phyloP scores from a whole-genome alignment of 495 filamentous ascomycete genomes.

The Neurospora sublineolata region DNA sequence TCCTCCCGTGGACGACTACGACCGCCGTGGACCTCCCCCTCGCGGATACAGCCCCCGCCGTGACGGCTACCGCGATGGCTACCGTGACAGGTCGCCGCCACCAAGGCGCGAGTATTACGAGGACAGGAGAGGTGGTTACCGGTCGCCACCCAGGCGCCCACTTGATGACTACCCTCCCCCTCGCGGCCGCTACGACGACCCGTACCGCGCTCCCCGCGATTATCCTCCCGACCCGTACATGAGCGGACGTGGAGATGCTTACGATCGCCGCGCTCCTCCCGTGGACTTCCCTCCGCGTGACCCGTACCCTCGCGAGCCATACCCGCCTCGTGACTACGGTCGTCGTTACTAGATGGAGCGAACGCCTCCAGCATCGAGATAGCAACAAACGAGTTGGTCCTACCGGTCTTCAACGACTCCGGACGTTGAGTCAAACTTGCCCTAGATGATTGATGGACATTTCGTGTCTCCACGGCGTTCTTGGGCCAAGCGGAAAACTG shows the following conservation, averaged over 20 bases:
- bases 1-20: conserved; percentile 58
- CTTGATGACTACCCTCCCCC: conserved; percentile 68
- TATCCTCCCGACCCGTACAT: conserved; percentile 54
- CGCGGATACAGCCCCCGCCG: conserved; percentile 63
- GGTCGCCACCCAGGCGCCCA: conserved; percentile 59
- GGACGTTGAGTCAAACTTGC: neutral
- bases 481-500: neutral
- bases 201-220: conserved; percentile 42
- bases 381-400: neutral
- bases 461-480: neutral
- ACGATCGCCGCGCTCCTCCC: conserved; percentile 48
- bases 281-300: conserved; percentile 42
- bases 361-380: neutral
- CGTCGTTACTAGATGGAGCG: conserved; percentile 29
- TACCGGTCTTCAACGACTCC: neutral
- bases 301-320: conserved; percentile 37
- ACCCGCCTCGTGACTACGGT: conserved; percentile 35
- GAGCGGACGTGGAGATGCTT: conserved; percentile 44
- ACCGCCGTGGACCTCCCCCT: conserved; percentile 66
- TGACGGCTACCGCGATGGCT: conserved; percentile 50
- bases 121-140: conserved; percentile 56
- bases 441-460: neutral
- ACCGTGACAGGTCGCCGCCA: conserved; percentile 71
- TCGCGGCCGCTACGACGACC: conserved; percentile 49
- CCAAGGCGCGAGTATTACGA: conserved; percentile 72